These are phyloP conservation scores for Tilletia setariae DNA, from an alignment of 1,284 basidiomycete species.

Conservation along the genomic window DNA sequence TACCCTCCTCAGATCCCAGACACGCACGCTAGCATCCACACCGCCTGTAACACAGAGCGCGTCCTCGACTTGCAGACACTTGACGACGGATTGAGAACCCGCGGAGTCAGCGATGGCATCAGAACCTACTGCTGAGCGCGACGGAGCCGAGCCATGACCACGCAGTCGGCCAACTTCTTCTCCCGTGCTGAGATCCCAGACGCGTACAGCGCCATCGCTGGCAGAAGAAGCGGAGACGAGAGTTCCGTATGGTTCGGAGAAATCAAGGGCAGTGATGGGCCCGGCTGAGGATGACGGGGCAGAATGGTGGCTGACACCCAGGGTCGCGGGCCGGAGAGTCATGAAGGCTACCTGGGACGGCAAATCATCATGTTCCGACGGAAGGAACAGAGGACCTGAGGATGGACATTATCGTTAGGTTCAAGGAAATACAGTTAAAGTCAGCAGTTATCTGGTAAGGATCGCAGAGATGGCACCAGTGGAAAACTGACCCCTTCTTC, in stretches of 20 bases:
- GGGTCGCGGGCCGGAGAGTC: slow-evolving; percentile 59
- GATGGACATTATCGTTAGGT: neutral
- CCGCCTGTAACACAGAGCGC: slow-evolving; percentile 86
- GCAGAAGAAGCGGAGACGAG: slow-evolving; percentile 68
- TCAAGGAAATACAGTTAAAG: neutral
- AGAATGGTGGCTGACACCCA: slow-evolving; percentile 67
- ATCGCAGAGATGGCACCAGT: neutral
- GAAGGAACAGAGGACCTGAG: slow-evolving; percentile 76
- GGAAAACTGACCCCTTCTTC: slow-evolving; percentile 11
- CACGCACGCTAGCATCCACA: slow-evolving; percentile 70
- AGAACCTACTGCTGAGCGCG: neutral
- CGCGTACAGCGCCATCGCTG: slow-evolving; percentile 63
- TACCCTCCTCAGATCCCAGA: slow-evolving; percentile 44
- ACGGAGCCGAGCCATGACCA: slow-evolving; percentile 28
- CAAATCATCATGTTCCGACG: slow-evolving; percentile 93
- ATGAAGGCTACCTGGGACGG: slow-evolving; percentile 94
- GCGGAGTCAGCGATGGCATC: neutral
- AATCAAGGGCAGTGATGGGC: slow-evolving; percentile 84
- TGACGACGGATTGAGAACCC: slow-evolving; percentile 61
- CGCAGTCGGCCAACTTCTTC: slow-evolving; percentile 53
- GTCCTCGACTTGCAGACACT: slow-evolving; percentile 89
- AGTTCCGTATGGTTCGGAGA: slow-evolving; percentile 92
- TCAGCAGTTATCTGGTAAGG: neutral
- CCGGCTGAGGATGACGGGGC: slow-evolving; percentile 48
- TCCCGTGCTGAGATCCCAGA: slow-evolving; percentile 78